A percentile compares a stretch with the other conserved stretches of the same genome.
phyloP scores from a whole-genome alignment of 495 filamentous ascomycete species.

The Daldinia vernicosa region DNA sequence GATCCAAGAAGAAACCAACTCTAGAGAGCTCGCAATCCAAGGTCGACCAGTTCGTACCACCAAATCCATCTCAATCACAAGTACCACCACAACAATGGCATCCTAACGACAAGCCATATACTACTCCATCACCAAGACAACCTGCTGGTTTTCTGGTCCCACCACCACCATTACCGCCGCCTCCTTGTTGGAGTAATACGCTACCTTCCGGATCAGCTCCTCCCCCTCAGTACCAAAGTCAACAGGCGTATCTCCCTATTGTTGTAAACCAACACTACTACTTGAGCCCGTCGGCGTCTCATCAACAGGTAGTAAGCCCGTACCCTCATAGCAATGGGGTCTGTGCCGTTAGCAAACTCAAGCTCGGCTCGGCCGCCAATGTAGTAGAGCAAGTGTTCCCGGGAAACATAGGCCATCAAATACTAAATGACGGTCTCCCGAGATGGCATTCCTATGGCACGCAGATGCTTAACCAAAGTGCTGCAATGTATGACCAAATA shows the following conservation, averaged over 20 bases:
- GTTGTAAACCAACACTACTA: constrained; percentile 62
- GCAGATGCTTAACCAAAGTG: constrained; percentile 55
- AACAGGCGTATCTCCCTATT: constrained; percentile 48
- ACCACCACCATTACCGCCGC: constrained; percentile 39
- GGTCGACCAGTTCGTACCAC: constrained; percentile 30
- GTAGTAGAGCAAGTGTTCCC: constrained; percentile 48
- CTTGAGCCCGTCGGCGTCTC: constrained; percentile 44
- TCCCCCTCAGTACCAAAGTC: constrained; percentile 44
- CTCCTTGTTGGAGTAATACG: constrained; percentile 46
- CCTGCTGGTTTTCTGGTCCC: constrained; percentile 48
- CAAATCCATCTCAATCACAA: constrained; percentile 32
- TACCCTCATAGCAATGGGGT: constrained; percentile 29
- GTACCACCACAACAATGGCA: constrained; percentile 39
- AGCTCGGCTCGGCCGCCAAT: constrained; percentile 51
- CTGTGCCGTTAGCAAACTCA: constrained; percentile 47
- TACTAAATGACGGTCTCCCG: constrained; percentile 51
- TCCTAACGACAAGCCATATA: constrained; percentile 32
- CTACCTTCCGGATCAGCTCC: constrained; percentile 19
- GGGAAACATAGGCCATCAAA: constrained; percentile 41
- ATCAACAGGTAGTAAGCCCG: constrained; percentile 30
- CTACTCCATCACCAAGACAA: constrained; percentile 40
- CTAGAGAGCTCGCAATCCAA: constrained; percentile 27
- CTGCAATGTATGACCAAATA: constrained; percentile 65
- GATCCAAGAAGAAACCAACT: constrained; percentile 55
- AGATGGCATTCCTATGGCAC: constrained; percentile 49